Percentiles rank a stretch among this genome's conserved stretches.
Conservation (phyloP, 140 eudicot genomes). For the Flaveria floridana region DNA sequence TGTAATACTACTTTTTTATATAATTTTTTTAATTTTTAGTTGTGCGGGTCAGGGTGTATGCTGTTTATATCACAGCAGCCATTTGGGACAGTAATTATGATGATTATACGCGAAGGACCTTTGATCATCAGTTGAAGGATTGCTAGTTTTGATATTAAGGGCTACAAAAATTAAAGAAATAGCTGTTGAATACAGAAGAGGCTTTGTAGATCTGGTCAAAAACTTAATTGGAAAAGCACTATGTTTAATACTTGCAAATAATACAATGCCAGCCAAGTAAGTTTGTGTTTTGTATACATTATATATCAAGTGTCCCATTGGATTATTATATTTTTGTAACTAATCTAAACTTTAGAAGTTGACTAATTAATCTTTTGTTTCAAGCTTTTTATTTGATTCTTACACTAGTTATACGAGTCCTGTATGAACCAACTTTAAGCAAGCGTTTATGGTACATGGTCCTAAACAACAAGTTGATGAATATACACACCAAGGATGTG, state of each 20-base stretch:
- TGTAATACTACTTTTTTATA: not conserved
- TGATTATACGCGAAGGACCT: constrained; percentile 32
- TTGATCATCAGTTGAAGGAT: constrained; percentile 32
- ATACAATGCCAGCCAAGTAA: constrained; percentile 34
- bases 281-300: constrained; percentile 42
- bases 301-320: constrained; percentile 26
- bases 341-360: constrained; percentile 25
- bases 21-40: not conserved
- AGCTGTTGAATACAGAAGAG: constrained; percentile 37
- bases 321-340: constrained; percentile 23
- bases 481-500: not conserved
- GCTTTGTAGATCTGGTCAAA: constrained; percentile 30
- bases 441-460: not conserved
- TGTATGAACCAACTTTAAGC: not conserved
- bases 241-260: constrained; percentile 35
- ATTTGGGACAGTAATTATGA: constrained; percentile 10
- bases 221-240: constrained; percentile 22
- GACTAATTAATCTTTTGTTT: constrained; percentile 7
- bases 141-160: constrained; percentile 30
- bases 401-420: not conserved
- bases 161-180: constrained; percentile 22
- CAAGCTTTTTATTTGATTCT: not conserved
- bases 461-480: not conserved
- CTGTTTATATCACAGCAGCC: constrained; percentile 4
- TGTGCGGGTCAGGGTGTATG: constrained; percentile 28